Percentiles rank a stretch among this genome's conserved stretches.
Conservation (phyloP, 306 rosid genomes). For the Urtica urens region DNA sequence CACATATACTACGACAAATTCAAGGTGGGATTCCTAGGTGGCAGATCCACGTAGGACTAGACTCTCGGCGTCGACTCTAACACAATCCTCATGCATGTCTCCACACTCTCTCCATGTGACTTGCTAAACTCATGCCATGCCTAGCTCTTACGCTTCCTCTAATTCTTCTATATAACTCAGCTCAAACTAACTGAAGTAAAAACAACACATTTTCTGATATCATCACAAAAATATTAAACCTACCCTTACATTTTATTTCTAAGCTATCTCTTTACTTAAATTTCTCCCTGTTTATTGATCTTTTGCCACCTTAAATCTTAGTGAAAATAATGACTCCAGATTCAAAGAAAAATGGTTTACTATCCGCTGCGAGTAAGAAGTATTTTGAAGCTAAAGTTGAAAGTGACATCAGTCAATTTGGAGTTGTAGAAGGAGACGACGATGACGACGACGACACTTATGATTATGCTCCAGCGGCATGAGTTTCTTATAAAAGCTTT, state of each 20-base stretch:
- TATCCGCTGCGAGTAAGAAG: slow-evolving; percentile 13
- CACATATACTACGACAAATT: too few relatives aligned
- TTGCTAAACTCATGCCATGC: background rate
- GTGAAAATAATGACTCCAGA: slow-evolving; percentile 13
- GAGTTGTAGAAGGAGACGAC: slow-evolving; percentile 7
- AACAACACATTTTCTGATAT: too few relatives aligned
- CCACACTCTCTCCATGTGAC: slow-evolving; percentile 24
- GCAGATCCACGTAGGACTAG: too few relatives aligned
- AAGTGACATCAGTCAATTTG: background rate
- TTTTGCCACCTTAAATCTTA: too few relatives aligned
- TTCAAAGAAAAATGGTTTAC: slow-evolving; percentile 9
- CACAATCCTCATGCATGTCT: slow-evolving; percentile 11
- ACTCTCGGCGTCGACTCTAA: background rate
- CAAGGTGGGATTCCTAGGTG: too few relatives aligned
- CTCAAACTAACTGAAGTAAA: too few relatives aligned
- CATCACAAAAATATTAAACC: background rate
- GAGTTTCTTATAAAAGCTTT: background rate
- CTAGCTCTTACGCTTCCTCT: background rate
- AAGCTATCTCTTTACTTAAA: background rate
- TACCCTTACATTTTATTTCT: background rate
- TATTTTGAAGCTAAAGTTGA: background rate
- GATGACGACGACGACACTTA: slow-evolving; percentile 25
- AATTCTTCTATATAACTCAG: background rate
- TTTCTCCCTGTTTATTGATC: too few relatives aligned
- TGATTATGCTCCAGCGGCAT: slow-evolving; percentile 48